Evolutionary conservation across 2,329 filamentous ascomycete genomes (phyloP), one percentile per base, ranked within the genome.

Genomic region (Neonectria ditissima): DNA sequence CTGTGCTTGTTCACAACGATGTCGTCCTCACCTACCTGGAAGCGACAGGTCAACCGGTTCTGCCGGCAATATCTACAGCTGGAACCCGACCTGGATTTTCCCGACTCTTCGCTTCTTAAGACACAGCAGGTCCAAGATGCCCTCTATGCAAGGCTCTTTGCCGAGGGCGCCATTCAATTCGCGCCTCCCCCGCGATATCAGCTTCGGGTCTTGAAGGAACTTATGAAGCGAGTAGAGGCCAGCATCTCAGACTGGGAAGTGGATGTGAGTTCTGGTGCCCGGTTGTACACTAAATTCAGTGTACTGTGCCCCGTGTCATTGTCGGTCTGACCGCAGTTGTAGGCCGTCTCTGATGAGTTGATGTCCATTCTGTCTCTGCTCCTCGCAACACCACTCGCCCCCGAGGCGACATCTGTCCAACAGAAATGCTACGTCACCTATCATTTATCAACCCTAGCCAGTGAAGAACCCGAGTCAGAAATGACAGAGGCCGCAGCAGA

Each of bases 331-430:
- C 68, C 57, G 22, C 44, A 5, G 30, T 53, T 43, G 26, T 80
- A 97, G 94, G 93, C 91, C 77, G 89, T 97, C 50, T 93, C 91
- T 65, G 92, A 97, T 78, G 85, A 91, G 77, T 86, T 97, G 72
- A 92, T 95, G 86, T 83, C 83, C 59, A 82, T 84, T 39, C 84
- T 97, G 69, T 88, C 90, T 57, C 78, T 83, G 64, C 83, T 96
- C 24, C 83, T 97, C 61, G 82, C 85, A 20, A 82, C 85, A 30
- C 87, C 88, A 16, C 79, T 91, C 16, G 88, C 87, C n/a, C 84
- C 89, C 20, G 89, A 93, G 74, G 76, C 85, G 26, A 80, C 84
- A 41, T 86, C 89, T 59, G 91, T 88, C 24, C 92, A 94, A 78
- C 86, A 86, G 69, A 91, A 91, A 75, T 88, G 88, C 32, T 91